These are phyloP conservation scores for Kwoniella bestiolae DNA, from an alignment of 768 basidiomycete species.

Conservation along the genomic window DNA sequence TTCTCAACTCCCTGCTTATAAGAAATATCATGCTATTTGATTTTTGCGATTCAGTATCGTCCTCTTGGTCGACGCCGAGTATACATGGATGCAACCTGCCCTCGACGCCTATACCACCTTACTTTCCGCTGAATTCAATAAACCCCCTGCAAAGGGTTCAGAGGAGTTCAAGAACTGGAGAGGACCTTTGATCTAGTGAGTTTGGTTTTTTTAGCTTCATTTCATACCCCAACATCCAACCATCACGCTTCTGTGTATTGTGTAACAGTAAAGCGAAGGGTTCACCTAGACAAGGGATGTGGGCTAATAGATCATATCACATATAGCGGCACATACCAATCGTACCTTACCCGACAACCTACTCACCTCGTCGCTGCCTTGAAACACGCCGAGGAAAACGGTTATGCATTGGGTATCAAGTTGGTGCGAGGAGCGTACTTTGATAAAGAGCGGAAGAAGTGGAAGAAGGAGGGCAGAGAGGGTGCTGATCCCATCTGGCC, in stretches of 20 bases:
- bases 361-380: conserved; percentile 70
- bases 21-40: conserved; percentile 69
- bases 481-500: conserved; percentile 56
- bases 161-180: conserved; percentile 17
- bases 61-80: conserved; percentile 83
- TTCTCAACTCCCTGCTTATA: not conserved
- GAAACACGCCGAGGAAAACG: conserved; percentile 67
- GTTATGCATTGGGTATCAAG: conserved; percentile 83
- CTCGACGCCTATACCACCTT: conserved; percentile 77
- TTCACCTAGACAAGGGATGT: too few relatives aligned
- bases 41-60: too few relatives aligned
- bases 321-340: conserved; percentile 82
- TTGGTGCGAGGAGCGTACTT: conserved; percentile 94
- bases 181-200: conserved; percentile 49
- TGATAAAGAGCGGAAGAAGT: conserved; percentile 65
- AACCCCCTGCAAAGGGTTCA: conserved; percentile 24
- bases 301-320: not conserved
- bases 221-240: too few relatives aligned
- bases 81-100: conserved; percentile 70
- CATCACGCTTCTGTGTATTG: too few relatives aligned
- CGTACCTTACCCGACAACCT: conserved; percentile 78
- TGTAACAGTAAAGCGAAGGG: too few relatives aligned
- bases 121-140: conserved; percentile 79
- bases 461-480: conserved; percentile 47
- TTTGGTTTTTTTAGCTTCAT: not conserved